Conservation (phyloP, 2,329 filamentous ascomycete species). For the Botrytis elliptica region DNA sequence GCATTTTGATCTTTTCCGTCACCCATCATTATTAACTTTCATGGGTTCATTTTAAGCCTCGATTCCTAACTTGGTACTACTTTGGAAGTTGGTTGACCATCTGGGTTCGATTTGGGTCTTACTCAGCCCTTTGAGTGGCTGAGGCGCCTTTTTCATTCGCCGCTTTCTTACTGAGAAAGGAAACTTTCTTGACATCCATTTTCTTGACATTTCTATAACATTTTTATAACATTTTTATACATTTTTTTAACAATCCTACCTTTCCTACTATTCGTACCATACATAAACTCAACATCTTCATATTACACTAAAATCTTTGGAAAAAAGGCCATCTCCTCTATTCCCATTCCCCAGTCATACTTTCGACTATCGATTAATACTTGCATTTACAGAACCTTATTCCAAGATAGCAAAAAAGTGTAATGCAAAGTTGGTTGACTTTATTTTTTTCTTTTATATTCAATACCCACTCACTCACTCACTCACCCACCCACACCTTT, state of each 20-base stretch:
- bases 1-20: slow-evolving; percentile 3
- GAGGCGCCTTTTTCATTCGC: slow-evolving; percentile 18
- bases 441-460: background rate
- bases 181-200: background rate
- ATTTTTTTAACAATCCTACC: background rate
- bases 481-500: background rate
- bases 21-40: background rate
- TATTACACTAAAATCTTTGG: background rate
- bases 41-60: slow-evolving; percentile 8
- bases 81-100: background rate
- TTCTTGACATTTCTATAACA: background rate
- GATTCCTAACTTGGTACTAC: slow-evolving; percentile 2
- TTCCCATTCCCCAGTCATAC: background rate
- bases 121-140: slow-evolving; percentile 20
- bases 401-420: background rate
- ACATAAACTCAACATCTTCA: background rate
- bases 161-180: background rate
- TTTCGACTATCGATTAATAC: background rate
- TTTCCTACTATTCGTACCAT: background rate
- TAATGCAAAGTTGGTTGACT: background rate
- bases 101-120: slow-evolving; percentile 7
- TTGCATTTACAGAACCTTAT: background rate
- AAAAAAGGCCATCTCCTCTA: background rate
- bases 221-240: background rate
- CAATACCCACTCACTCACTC: background rate